These are phyloP conservation scores for Cercospora berteroae DNA, from an alignment of 2,329 filamentous ascomycete genomes.

Conservation along the genomic window DNA sequence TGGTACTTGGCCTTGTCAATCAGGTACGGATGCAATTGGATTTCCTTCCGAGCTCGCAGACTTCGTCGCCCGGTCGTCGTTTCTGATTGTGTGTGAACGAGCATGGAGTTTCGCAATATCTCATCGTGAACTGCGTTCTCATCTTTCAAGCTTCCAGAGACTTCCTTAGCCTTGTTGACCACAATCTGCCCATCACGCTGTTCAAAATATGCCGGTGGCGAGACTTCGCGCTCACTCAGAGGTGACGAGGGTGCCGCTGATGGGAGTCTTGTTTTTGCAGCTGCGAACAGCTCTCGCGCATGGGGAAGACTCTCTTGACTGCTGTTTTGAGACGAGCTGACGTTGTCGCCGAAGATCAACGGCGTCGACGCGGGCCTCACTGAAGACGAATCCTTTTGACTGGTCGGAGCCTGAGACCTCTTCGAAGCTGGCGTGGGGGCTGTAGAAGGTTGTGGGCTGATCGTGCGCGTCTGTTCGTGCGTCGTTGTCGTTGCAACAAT, in stretches of 20 bases:
- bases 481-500: not conserved
- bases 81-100: not conserved
- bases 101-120: constrained; percentile 1
- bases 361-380: not conserved
- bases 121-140: not conserved
- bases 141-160: not conserved
- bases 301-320: constrained; percentile 16
- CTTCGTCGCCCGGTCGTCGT: constrained; percentile 30
- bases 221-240: constrained; percentile 30
- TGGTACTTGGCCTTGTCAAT: constrained; percentile 47
- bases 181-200: not conserved
- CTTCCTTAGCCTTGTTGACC: not conserved
- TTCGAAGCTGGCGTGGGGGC: not conserved
- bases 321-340: not conserved
- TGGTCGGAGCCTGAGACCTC: not conserved
- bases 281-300: constrained; percentile 8
- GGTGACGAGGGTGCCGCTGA: constrained; percentile 22
- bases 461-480: not conserved
- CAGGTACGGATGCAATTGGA: constrained; percentile 51
- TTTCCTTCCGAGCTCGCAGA: constrained; percentile 48
- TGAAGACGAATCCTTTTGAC: not conserved
- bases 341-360: not conserved
- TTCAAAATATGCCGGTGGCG: constrained; percentile 20
- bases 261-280: not conserved
- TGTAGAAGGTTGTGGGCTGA: not conserved